Evolutionary conservation across 176 grass and related monocot species (phyloP).

Genomic region (Lolium multiflorum): DNA sequence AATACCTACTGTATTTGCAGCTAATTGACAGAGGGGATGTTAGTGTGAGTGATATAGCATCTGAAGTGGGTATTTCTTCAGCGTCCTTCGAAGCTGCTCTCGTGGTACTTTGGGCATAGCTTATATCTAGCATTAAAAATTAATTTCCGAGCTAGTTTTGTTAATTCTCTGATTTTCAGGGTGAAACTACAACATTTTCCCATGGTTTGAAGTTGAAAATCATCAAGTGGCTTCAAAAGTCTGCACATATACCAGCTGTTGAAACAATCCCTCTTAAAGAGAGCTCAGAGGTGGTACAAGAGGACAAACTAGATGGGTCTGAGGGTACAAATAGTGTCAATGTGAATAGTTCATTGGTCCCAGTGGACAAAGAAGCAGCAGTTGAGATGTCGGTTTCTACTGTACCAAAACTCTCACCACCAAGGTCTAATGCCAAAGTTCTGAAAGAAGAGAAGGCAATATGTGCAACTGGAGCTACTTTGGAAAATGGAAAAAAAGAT

Average conservation of each 20-base stretch:
- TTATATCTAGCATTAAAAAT: conserved; percentile 43
- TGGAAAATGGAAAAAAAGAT: conserved; percentile 59
- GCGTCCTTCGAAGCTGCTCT: conserved; percentile 97
- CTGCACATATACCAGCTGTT: conserved; percentile 48
- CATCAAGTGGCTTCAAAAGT: conserved; percentile 89
- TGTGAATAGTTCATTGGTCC: conserved; percentile 42
- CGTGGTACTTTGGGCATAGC: conserved; percentile 57
- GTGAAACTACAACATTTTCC: conserved; percentile 95
- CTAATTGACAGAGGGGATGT: conserved; percentile 82
- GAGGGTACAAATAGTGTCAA: conserved; percentile 41
- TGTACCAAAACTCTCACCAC: conserved; percentile 41
- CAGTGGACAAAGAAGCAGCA: conserved; percentile 35
- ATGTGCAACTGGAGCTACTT: conserved; percentile 45
- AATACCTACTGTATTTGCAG: conserved; percentile 56
- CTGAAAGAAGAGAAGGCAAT: conserved; percentile 43
- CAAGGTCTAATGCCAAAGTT: conserved; percentile 48
- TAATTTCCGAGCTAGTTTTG: conserved; percentile 43
- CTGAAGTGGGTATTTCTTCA: conserved; percentile 86
- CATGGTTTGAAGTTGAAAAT: conserved; percentile 95
- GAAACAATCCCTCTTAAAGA: conserved; percentile 49
- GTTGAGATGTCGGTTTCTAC: conserved; percentile 51
- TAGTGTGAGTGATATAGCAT: conserved; percentile 84
- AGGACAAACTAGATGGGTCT: conserved; percentile 49
- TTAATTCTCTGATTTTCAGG: conserved; percentile 65
- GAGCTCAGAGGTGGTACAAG: conserved; percentile 41